These are phyloP conservation scores for Kwoniella botswanensis DNA, from an alignment of 768 basidiomycete genomes.

Conservation along the genomic window DNA sequence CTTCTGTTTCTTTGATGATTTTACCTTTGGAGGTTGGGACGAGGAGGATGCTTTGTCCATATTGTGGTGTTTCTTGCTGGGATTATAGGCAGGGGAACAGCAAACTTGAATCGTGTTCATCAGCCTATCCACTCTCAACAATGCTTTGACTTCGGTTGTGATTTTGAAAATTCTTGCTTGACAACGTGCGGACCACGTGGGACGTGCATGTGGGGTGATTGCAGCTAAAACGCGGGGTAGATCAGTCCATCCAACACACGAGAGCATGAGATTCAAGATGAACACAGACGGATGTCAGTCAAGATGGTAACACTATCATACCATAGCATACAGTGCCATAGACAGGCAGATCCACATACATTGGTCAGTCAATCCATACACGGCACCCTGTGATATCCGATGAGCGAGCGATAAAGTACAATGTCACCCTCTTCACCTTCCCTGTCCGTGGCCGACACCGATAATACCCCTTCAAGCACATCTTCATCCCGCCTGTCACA, in stretches of 20 bases:
- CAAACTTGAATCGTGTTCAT: neutral
- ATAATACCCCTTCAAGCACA: constrained; percentile 10
- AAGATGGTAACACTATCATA: neutral
- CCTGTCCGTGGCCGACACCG: neutral
- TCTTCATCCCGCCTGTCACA: constrained; percentile 9
- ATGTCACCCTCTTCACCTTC: neutral
- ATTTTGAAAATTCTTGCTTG: neutral
- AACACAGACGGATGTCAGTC: neutral
- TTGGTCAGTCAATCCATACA: too few relatives aligned
- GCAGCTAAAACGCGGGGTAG: constrained; percentile 18
- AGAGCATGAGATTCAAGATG: neutral
- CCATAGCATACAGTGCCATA: neutral
- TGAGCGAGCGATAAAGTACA: neutral
- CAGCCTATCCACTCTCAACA: neutral
- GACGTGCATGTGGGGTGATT: neutral
- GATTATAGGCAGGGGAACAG: neutral
- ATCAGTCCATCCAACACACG: neutral
- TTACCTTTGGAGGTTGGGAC: constrained; percentile 9
- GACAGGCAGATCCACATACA: too few relatives aligned
- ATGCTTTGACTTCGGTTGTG: neutral
- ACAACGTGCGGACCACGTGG: neutral
- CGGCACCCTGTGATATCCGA: neutral
- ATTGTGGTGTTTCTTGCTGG: neutral
- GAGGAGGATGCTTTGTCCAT: constrained; percentile 16
- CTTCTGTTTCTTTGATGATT: neutral